These are phyloP conservation scores for Penicillium oxalicum DNA, from an alignment of 2,329 filamentous ascomycete genomes.

Conservation along the genomic window DNA sequence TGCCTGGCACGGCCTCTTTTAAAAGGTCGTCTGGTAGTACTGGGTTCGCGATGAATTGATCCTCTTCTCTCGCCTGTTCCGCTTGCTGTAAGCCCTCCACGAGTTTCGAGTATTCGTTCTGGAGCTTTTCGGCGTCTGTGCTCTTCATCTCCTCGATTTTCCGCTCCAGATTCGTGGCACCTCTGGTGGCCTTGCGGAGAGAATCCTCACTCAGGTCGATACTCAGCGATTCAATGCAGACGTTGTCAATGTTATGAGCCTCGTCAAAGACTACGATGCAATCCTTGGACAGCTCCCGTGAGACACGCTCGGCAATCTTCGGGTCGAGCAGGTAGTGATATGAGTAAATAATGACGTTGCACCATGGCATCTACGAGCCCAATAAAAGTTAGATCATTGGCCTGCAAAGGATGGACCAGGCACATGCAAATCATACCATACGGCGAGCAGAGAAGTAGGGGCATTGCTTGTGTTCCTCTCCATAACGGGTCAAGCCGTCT, in stretches of 20 bases:
- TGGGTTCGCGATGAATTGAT: conserved; percentile 95
- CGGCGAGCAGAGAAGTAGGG: conserved; percentile 93
- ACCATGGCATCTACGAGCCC: conserved; percentile 78
- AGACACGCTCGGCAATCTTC: conserved; percentile 94
- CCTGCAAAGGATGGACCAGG: background rate
- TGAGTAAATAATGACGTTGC: conserved; percentile 99
- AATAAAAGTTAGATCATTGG: background rate
- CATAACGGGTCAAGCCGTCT: conserved; percentile 80
- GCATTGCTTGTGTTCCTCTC: conserved; percentile 93
- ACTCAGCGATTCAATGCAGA: conserved; percentile 95
- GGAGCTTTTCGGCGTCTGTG: conserved; percentile 89
- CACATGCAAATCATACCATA: conserved; percentile 57
- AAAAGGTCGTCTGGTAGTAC: conserved; percentile 88
- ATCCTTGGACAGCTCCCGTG: conserved; percentile 92
- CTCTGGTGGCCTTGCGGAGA: conserved; percentile 79
- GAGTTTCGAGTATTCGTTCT: conserved; percentile 91
- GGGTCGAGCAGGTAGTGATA: conserved; percentile 97
- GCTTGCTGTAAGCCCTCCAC: conserved; percentile 85
- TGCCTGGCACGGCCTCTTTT: conserved; percentile 92
- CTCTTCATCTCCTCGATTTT: conserved; percentile 92
- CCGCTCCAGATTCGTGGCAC: conserved; percentile 81
- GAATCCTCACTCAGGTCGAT: conserved; percentile 97
- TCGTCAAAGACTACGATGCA: conserved; percentile 99
- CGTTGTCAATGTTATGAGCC: conserved; percentile 98
- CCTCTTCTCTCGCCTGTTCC: conserved; percentile 84